phyloP scores from a whole-genome alignment of 1,284 basidiomycete species.

The Phellopilus nigrolimitatus region DNA sequence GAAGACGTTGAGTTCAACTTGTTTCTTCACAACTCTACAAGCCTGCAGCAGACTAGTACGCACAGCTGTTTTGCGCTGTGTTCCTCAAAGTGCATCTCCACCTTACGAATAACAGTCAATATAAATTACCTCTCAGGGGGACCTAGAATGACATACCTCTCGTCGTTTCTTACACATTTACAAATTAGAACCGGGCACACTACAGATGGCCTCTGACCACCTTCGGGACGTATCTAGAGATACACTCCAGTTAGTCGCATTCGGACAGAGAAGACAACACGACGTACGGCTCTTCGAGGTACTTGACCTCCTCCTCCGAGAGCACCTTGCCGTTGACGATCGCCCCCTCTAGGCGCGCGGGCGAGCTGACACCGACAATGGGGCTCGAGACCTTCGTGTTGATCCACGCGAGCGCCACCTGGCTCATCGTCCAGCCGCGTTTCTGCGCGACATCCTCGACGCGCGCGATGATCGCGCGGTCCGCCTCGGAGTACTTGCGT shows the following conservation, averaged over 20 bases:
- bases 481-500: slow-evolving; percentile 26
- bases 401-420: slow-evolving; percentile 40
- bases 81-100: too few relatives aligned
- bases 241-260: neutral
- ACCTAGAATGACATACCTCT: too few relatives aligned
- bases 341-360: neutral
- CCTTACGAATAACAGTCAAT: too few relatives aligned
- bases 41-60: too few relatives aligned
- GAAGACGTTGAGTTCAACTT: too few relatives aligned
- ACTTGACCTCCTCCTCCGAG: slow-evolving; percentile 14
- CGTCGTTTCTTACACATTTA: too few relatives aligned
- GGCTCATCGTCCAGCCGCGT: slow-evolving; percentile 35
- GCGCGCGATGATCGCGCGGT: slow-evolving; percentile 35
- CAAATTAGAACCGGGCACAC: too few relatives aligned
- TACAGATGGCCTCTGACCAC: too few relatives aligned
- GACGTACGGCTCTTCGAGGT: slow-evolving; percentile 17
- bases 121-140: too few relatives aligned
- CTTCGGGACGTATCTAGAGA: neutral
- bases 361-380: slow-evolving; percentile 34
- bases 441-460: slow-evolving; percentile 39
- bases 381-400: slow-evolving; percentile 35
- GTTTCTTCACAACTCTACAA: too few relatives aligned
- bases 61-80: too few relatives aligned
- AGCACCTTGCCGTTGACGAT: slow-evolving; percentile 8
- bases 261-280: neutral